Percentiles rank a stretch among this genome's conserved stretches.
These are phyloP conservation scores for Maudiozyma barnettii DNA, from an alignment of 805 yeast genomes.

Conservation along the genomic window DNA sequence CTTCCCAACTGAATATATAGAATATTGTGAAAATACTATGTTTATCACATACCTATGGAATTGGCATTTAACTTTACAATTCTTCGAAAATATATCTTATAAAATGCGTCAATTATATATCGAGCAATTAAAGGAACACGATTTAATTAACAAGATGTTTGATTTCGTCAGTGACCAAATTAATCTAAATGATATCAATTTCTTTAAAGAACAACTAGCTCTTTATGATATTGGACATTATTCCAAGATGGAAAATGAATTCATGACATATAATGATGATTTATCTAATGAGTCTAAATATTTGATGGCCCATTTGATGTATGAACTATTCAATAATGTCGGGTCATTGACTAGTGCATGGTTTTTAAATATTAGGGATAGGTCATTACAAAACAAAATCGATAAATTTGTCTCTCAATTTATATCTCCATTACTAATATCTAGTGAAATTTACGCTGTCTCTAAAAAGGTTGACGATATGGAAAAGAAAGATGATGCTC, in stretches of 20 bases:
- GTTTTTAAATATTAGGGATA: constrained; percentile 62
- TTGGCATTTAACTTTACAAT: constrained; percentile 55
- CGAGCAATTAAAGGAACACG: constrained; percentile 42
- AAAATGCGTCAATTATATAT: constrained; percentile 54
- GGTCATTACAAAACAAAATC: constrained; percentile 48
- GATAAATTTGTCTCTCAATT: constrained; percentile 52
- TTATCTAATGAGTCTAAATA: constrained; percentile 22
- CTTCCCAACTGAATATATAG: constrained; percentile 32
- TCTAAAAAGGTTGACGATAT: constrained; percentile 32
- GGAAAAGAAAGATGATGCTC: constrained; percentile 31
- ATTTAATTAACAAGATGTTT: constrained; percentile 41
- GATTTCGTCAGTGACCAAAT: constrained; percentile 46
- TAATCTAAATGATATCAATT: constrained; percentile 29
- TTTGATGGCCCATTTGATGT: constrained; percentile 19
- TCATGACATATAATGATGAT: constrained; percentile 22
- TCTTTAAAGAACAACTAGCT: constrained; percentile 18
- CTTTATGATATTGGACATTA: not conserved
- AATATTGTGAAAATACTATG: constrained; percentile 29
- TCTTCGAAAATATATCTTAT: constrained; percentile 57
- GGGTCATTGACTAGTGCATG: constrained; percentile 37
- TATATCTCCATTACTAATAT: constrained; percentile 57
- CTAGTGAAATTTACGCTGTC: constrained; percentile 46
- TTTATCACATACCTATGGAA: constrained; percentile 47
- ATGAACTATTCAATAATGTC: constrained; percentile 21
- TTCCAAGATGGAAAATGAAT: not conserved